Base-by-base conservation (phyloP, 2,329 filamentous ascomycete species). In the Parastagonospora avenae region DNA sequence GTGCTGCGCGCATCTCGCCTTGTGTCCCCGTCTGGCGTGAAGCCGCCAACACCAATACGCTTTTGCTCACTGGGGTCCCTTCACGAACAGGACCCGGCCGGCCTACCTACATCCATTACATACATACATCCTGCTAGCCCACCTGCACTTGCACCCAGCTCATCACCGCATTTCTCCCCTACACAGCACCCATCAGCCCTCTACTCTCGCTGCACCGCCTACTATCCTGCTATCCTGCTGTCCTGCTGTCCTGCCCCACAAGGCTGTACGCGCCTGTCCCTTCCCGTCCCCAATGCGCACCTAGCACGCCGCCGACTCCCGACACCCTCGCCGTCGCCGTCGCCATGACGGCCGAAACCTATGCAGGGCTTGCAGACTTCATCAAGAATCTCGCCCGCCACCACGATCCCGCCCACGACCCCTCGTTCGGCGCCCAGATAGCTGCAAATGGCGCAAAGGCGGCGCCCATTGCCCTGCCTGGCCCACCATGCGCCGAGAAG, bases 401-500 rank as follows among this genome's bases (percentile, higher is more conserved):
- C 48, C 74, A 79, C 61, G 72, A 76, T 46, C 75, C 77, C 4
- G 47, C 67, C 42, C 67, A 74, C 58, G 74, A 79, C 55, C 65
- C 71, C 54, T 76, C 76, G 14, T 79, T 80, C 62, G 68, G 72
- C 38, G 75, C 75, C 46, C 72, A 76, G 40, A 71, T 77, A 48
- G 75, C 75, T 42, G 62, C 60, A 39, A 85, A 86, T 76, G 80
- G 81, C 60, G 68, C 73, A 45, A 78, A 80, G 57, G 66, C 74
- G 30, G 76, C 77, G 56, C 79, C 82, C 60, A 81, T 93, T 68
- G 83, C 82, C 56, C 82, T 97, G 19, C 92, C 93, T 11, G 94
- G 94, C 51, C 82, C 85, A 50, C 83, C 91, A 52, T 88, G 84
- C 38, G 76, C 85, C 31, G 88, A 88, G 60, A 97, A 97, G 77